These are phyloP conservation scores for Pyricularia sp. DNA, from an alignment of 2,329 filamentous ascomycete genomes.

Conservation along the genomic window DNA sequence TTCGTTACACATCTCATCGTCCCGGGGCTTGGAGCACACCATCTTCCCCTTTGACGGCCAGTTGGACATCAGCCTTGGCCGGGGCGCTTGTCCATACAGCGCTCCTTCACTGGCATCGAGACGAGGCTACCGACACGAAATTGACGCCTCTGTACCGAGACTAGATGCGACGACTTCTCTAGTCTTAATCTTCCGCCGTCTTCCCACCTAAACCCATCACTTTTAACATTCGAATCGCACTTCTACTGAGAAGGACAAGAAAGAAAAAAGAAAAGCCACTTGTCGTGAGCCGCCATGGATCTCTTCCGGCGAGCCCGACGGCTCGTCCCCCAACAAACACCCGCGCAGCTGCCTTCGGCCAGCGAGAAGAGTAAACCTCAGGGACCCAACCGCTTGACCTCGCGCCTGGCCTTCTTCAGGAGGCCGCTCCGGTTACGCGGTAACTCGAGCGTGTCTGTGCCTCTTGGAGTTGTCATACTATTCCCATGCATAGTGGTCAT, in stretches of 20 bases:
- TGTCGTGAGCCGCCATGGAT: constrained; percentile 35
- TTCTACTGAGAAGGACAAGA: background rate
- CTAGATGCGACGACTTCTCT: background rate
- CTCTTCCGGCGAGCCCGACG: constrained; percentile 45
- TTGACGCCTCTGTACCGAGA: background rate
- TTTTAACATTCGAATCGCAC: background rate
- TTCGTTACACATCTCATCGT: constrained; percentile 3
- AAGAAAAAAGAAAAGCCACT: background rate
- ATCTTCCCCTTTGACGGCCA: background rate
- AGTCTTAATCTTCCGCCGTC: background rate
- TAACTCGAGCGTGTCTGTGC: constrained; percentile 87
- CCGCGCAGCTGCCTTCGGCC: constrained; percentile 28
- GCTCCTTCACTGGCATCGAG: background rate
- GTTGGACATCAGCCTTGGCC: background rate
- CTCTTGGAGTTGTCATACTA: constrained; percentile 82
- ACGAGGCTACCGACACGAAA: background rate
- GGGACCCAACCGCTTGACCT: constrained; percentile 28
- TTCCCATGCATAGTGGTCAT: constrained; percentile 89
- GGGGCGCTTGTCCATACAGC: background rate
- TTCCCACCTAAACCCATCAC: background rate
- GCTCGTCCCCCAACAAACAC: constrained; percentile 32
- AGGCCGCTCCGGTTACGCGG: constrained; percentile 81
- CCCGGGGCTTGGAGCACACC: background rate
- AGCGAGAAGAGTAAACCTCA: constrained; percentile 37
- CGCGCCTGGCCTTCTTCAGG: constrained; percentile 68